Conservation (phyloP, 2,329 filamentous ascomycete species). For the Trichophyton schoenleinii region DNA sequence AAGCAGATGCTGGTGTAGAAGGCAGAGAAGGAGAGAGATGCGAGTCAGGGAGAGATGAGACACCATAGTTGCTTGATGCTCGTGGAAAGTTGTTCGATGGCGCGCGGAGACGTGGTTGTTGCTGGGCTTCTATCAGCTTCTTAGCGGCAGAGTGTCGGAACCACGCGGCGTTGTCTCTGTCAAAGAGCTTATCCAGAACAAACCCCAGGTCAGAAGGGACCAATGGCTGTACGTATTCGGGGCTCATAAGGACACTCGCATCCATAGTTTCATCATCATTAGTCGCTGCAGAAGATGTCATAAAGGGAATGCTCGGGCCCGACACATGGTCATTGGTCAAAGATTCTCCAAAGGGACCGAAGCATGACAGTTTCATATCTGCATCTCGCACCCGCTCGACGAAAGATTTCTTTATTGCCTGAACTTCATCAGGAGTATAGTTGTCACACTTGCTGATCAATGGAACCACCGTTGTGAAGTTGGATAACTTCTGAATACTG, state of each 20-base stretch:
- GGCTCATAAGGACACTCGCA: conserved; percentile 82
- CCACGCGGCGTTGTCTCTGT: conserved; percentile 64
- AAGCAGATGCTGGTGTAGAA: conserved; percentile 14
- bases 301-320: conserved; percentile 46
- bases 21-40: conserved; percentile 16
- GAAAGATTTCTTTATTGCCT: conserved; percentile 44
- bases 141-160: conserved; percentile 70
- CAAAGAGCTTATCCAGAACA: conserved; percentile 64
- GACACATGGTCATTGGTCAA: conserved; percentile 15
- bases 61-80: conserved; percentile 16
- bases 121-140: conserved; percentile 65
- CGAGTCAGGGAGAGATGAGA: conserved; percentile 21
- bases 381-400: conserved; percentile 27
- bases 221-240: conserved; percentile 75
- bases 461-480: conserved; percentile 73
- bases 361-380: conserved; percentile 54
- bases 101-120: conserved; percentile 19
- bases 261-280: conserved; percentile 77
- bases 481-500: conserved; percentile 56
- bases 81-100: conserved; percentile 8
- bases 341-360: conserved; percentile 35
- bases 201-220: conserved; percentile 57
- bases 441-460: conserved; percentile 67
- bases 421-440: conserved; percentile 46
- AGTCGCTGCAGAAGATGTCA: conserved; percentile 61